Percentiles rank a stretch among this genome's conserved stretches.
Conservation (phyloP, 495 filamentous ascomycete genomes). For the Penicillium waksmanii region DNA sequence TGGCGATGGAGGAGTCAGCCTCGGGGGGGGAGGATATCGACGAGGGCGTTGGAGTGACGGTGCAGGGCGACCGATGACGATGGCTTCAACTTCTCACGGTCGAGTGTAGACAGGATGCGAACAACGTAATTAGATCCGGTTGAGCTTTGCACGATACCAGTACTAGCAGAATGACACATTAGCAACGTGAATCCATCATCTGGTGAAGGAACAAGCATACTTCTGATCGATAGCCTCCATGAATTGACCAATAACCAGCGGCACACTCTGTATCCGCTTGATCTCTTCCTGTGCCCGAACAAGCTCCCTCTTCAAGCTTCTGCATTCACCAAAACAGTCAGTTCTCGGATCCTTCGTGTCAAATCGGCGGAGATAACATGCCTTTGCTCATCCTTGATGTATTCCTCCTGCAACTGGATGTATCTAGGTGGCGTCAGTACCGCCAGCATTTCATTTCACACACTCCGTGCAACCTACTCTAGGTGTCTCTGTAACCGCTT, state of each 20-base stretch:
- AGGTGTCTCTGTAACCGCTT: constrained; percentile 96
- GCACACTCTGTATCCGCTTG: constrained; percentile 98
- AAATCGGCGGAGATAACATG: constrained; percentile 32
- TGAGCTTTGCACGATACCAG: constrained; percentile 96
- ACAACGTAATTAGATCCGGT: constrained; percentile 99
- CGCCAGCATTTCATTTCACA: background rate
- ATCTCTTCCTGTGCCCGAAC: constrained; percentile 99
- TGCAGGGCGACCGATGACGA: constrained; percentile 97
- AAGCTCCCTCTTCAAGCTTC: constrained; percentile 94
- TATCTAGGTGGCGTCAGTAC: constrained; percentile 62
- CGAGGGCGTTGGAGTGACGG: constrained; percentile 96
- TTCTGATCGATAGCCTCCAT: constrained; percentile 99
- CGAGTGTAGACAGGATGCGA: constrained; percentile 95
- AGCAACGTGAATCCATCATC: constrained; percentile 19
- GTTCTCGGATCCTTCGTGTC: background rate
- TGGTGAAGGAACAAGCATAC: constrained; percentile 51
- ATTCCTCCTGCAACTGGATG: constrained; percentile 98
- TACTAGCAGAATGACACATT: constrained; percentile 56
- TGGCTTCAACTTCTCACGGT: constrained; percentile 95
- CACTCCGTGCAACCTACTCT: constrained; percentile 61
- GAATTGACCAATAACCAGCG: constrained; percentile 97
- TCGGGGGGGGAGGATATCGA: constrained; percentile 96
- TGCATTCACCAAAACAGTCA: constrained; percentile 38
- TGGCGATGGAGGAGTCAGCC: constrained; percentile 97
- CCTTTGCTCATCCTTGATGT: constrained; percentile 99